Percentiles rank a stretch among this genome's conserved stretches.
phyloP scores from a whole-genome alignment of 2,329 filamentous ascomycete species.

The Verticillium nubilum region DNA sequence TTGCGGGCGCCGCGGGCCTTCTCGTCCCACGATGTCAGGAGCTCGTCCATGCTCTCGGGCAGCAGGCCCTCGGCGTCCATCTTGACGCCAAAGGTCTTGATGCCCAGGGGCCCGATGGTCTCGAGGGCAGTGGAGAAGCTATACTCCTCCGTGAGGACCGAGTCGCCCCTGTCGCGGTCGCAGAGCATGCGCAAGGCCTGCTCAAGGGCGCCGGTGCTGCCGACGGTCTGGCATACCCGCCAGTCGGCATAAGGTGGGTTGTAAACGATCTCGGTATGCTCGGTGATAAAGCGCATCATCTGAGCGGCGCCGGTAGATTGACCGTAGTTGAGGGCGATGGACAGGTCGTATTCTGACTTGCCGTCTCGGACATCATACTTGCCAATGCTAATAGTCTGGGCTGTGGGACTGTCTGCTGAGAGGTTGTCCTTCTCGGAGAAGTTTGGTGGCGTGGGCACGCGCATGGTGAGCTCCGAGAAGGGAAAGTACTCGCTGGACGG shows the following conservation, averaged over 20 bases:
- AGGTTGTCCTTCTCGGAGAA: slow-evolving; percentile 66
- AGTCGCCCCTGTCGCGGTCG: slow-evolving; percentile 62
- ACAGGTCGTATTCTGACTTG: slow-evolving; percentile 59
- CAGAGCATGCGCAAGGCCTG: slow-evolving; percentile 79
- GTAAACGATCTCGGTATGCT: slow-evolving; percentile 91
- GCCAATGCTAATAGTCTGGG: slow-evolving; percentile 59
- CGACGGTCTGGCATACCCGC: slow-evolving; percentile 76
- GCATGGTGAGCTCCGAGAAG: slow-evolving; percentile 72
- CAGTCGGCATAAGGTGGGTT: slow-evolving; percentile 87
- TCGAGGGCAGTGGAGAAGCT: slow-evolving; percentile 73
- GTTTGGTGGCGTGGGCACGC: slow-evolving; percentile 61
- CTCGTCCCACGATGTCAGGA: slow-evolving; percentile 46
- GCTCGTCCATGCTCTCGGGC: slow-evolving; percentile 44
- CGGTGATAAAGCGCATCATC: slow-evolving; percentile 83
- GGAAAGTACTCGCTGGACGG: slow-evolving; percentile 90
- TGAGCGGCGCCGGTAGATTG: slow-evolving; percentile 83
- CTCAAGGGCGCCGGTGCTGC: slow-evolving; percentile 82
- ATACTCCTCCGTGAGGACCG: slow-evolving; percentile 82
- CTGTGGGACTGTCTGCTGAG: slow-evolving; percentile 33
- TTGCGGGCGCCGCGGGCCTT: slow-evolving; percentile 36
- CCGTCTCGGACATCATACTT: slow-evolving; percentile 77
- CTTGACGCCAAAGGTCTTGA: slow-evolving; percentile 42
- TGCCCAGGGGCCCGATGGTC: slow-evolving; percentile 48
- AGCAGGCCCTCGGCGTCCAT: slow-evolving; percentile 51
- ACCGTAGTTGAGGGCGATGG: slow-evolving; percentile 88